phyloP scores from a whole-genome alignment of 192 early-diverging fungal genomes.

The Entophlyctis helioformis region DNA sequence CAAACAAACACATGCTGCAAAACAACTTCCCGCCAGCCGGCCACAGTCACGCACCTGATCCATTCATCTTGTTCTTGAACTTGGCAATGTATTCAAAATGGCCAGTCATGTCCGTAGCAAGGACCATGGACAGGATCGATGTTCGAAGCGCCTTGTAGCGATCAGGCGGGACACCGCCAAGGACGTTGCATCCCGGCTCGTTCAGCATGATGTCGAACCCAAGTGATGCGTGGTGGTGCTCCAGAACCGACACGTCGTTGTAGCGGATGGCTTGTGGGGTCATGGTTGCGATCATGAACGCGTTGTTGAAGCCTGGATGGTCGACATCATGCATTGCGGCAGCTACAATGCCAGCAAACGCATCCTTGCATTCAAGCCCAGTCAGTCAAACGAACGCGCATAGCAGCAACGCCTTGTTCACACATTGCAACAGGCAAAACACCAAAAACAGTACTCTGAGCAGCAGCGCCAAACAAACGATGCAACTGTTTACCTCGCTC shows the following conservation, averaged over 20 bases:
- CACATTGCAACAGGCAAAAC: too few species aligned
- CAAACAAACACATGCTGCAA: too few species aligned
- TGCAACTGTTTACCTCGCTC: conserved; percentile 13
- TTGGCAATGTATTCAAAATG: conserved; percentile 50
- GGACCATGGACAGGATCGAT: conserved; percentile 27
- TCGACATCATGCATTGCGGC: conserved; percentile 27
- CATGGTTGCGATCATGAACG: conserved; percentile 30
- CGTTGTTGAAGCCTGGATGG: conserved; percentile 37
- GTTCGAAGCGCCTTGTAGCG: conserved; percentile 29
- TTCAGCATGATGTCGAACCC: conserved; percentile 31
- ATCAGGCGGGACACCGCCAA: conserved; percentile 12
- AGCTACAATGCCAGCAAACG: conserved; percentile 20
- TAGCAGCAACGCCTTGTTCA: too few species aligned
- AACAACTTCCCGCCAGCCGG: background rate
- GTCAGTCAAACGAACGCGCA: too few species aligned
- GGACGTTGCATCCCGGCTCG: conserved; percentile 19
- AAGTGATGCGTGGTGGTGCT: conserved; percentile 34
- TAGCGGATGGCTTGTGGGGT: conserved; percentile 35
- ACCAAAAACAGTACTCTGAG: too few species aligned
- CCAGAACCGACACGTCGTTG: conserved; percentile 39
- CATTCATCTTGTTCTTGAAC: conserved; percentile 42
- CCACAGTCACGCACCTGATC: conserved; percentile 1
- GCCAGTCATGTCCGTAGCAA: conserved; percentile 41
- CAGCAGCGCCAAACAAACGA: background rate
- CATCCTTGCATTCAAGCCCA: too few species aligned